Conservation (phyloP, 2,329 filamentous ascomycete species). For the Ophiobolus disseminans region DNA sequence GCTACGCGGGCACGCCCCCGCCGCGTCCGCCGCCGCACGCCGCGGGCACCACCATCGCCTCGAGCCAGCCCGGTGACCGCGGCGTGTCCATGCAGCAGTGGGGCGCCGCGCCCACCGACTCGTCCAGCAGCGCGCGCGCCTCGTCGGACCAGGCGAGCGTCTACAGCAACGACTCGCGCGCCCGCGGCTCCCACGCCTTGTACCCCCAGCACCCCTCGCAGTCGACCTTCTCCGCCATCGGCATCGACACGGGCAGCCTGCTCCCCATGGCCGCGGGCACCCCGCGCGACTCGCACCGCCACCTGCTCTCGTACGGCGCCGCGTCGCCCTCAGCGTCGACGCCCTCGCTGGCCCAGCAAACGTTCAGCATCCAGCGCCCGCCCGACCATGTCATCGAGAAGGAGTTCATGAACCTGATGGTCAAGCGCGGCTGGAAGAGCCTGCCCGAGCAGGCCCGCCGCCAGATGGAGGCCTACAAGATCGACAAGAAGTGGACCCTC, state of each 20-base stretch:
- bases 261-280: conserved; percentile 47
- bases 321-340: conserved; percentile 57
- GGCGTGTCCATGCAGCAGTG: conserved; percentile 80
- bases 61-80: conserved; percentile 70
- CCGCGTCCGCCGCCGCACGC: conserved; percentile 66
- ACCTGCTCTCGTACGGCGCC: conserved; percentile 51
- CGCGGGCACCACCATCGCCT: conserved; percentile 68
- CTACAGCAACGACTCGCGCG: conserved; percentile 67
- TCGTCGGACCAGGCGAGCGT: conserved; percentile 72
- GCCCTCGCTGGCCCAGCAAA: conserved; percentile 59
- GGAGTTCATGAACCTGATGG: conserved; percentile 93
- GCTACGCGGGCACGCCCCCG: conserved; percentile 63
- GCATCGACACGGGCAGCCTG: conserved; percentile 49
- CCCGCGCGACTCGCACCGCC: conserved; percentile 53
- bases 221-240: conserved; percentile 57
- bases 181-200: conserved; percentile 58
- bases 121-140: conserved; percentile 60
- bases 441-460: conserved; percentile 91
- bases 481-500: conserved; percentile 96
- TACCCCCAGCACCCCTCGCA: conserved; percentile 66
- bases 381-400: conserved; percentile 83
- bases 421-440: conserved; percentile 97
- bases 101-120: conserved; percentile 57
- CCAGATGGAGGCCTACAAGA: conserved; percentile 95
- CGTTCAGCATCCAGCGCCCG: conserved; percentile 73